Evolutionary conservation across 352 stramenopile genomes (phyloP).

Genomic region (Phytopythium vexans): DNA sequence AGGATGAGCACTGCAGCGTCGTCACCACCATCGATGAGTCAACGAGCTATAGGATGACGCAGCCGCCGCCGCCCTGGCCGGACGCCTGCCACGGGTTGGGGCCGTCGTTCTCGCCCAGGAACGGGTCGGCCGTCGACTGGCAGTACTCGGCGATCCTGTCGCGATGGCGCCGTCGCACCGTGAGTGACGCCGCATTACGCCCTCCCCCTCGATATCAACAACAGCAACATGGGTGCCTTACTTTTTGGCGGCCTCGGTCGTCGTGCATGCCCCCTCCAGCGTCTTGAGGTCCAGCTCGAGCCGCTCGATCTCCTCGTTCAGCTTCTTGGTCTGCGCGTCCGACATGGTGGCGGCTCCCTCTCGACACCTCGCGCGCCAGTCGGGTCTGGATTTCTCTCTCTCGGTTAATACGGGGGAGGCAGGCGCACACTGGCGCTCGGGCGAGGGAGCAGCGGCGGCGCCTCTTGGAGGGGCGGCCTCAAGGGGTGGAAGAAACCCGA

Average conservation of each 20-base stretch:
- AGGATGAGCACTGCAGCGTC: no score
- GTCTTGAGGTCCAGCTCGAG: conserved; percentile 80
- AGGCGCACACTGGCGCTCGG: no score
- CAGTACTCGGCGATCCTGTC: conserved; percentile 71
- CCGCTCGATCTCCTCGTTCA: conserved; percentile 71
- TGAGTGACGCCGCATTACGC: neutral
- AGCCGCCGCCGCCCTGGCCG: conserved; percentile 57
- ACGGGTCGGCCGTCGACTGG: conserved; percentile 64
- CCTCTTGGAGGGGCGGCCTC: no score
- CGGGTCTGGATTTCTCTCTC: no score
- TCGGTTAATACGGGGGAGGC: no score
- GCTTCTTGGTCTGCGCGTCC: conserved; percentile 75
- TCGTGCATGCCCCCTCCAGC: conserved; percentile 72
- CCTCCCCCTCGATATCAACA: neutral
- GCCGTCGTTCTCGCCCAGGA: conserved; percentile 72
- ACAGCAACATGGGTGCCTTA: conserved; percentile 19
- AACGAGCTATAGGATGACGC: conserved; percentile 50
- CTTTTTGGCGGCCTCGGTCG: conserved; percentile 79
- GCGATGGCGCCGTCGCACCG: neutral
- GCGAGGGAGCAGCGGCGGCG: no score
- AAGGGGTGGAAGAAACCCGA: no score
- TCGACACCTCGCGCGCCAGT: no score
- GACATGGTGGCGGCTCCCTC: conserved; percentile 20
- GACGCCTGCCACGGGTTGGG: conserved; percentile 73
- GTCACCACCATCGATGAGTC: no score